Conservation (phyloP, 83 land plant species). For the Diphasiastrum complanatum region DNA sequence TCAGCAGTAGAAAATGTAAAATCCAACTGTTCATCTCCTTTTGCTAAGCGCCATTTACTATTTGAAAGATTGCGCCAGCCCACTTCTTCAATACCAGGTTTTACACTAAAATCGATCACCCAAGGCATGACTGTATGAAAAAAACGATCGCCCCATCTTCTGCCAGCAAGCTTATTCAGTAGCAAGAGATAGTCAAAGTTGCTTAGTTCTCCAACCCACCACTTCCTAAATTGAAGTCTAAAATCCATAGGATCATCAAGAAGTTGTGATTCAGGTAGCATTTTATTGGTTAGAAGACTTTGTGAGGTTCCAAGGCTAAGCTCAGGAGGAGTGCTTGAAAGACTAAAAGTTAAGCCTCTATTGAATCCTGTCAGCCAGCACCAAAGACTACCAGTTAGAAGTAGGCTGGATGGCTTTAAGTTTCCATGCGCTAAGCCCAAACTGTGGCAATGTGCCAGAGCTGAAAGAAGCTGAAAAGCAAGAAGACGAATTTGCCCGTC, state of each 20-base stretch:
- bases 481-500: slow-evolving; percentile 75
- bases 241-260: slow-evolving; percentile 34
- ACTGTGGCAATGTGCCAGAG: slow-evolving; percentile 53
- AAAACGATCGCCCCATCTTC: slow-evolving; percentile 90
- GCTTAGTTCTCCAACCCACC: slow-evolving; percentile 84
- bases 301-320: no score
- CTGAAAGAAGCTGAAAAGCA: slow-evolving; percentile 77
- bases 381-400: slow-evolving; percentile 59
- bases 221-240: slow-evolving; percentile 43
- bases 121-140: slow-evolving; percentile 96
- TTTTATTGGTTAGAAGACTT: slow-evolving; percentile 3
- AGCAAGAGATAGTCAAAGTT: slow-evolving; percentile 86
- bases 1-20: slow-evolving; percentile 84
- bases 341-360: neutral
- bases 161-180: slow-evolving; percentile 78
- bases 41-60: slow-evolving; percentile 92
- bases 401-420: slow-evolving; percentile 56
- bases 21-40: slow-evolving; percentile 96
- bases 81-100: slow-evolving; percentile 53
- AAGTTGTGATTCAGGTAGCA: neutral
- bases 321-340: neutral
- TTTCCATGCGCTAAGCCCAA: slow-evolving; percentile 57
- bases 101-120: slow-evolving; percentile 89
- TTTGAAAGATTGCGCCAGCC: slow-evolving; percentile 91
- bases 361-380: slow-evolving; percentile 45